Conservation (phyloP, 805 yeast genomes). For the Spathaspora boniae region DNA sequence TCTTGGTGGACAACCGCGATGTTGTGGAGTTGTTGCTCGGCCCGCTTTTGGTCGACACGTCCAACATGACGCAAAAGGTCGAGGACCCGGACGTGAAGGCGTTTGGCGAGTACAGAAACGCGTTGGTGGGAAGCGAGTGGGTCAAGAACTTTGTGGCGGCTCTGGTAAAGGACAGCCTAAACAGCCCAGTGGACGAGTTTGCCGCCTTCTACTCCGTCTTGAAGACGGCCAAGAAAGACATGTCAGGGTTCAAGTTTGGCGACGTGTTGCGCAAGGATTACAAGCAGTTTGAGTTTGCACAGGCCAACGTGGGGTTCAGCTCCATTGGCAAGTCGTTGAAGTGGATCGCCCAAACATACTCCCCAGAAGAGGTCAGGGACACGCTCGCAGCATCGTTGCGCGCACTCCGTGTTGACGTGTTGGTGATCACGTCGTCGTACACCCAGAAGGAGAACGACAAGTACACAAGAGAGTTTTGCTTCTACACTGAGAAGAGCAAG, state of each 20-base stretch:
- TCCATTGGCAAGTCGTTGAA: slow-evolving; percentile 63
- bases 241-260: slow-evolving; percentile 52
- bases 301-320: slow-evolving; percentile 62
- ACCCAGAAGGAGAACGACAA: slow-evolving; percentile 27
- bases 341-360: slow-evolving; percentile 42
- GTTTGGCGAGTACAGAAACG: slow-evolving; percentile 31
- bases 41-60: slow-evolving; percentile 76
- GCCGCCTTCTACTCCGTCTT: slow-evolving; percentile 19
- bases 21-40: slow-evolving; percentile 51
- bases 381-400: slow-evolving; percentile 20
- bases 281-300: slow-evolving; percentile 57
- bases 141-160: not conserved
- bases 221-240: slow-evolving; percentile 55
- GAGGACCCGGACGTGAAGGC: slow-evolving; percentile 56
- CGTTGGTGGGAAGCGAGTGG: no score
- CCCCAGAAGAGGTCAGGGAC: slow-evolving; percentile 18
- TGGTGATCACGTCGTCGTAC: slow-evolving; percentile 38
- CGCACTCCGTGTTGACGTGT: slow-evolving; percentile 22
- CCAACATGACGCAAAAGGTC: slow-evolving; percentile 60
- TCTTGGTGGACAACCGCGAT: slow-evolving; percentile 24
- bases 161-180: not conserved
- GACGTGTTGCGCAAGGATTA: slow-evolving; percentile 82
- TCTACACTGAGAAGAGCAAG: slow-evolving; percentile 12
- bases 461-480: slow-evolving; percentile 35
- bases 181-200: not conserved